Evolutionary conservation across 2,329 filamentous ascomycete genomes (phyloP).

Genomic region (Fusarium sublunatum): DNA sequence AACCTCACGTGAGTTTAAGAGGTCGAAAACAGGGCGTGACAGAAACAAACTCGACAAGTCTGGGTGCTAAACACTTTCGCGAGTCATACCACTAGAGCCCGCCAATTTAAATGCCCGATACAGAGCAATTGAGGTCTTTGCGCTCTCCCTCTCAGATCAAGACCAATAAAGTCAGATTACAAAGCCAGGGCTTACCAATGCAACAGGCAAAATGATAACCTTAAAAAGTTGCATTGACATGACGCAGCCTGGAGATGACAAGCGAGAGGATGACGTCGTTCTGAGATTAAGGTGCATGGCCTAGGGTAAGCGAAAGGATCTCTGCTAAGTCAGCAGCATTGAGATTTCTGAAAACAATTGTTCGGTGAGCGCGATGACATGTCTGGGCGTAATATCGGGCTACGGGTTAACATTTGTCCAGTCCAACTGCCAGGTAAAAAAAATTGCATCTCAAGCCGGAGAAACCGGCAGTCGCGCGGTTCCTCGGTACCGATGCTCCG

Average conservation of each 20-base stretch:
- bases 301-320: neutral
- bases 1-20: slow-evolving; percentile 23
- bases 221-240: slow-evolving; percentile 16
- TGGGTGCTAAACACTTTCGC: neutral
- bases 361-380: neutral
- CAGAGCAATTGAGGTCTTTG: neutral
- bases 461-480: slow-evolving; percentile 37
- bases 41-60: too few relatives aligned
- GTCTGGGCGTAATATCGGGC: neutral
- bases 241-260: slow-evolving; percentile 20
- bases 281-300: neutral
- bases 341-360: neutral
- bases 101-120: neutral
- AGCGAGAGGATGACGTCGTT: neutral
- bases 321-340: slow-evolving; percentile 15
- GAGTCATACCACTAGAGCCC: neutral
- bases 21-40: too few relatives aligned
- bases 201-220: slow-evolving; percentile 1
- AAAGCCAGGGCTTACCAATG: neutral
- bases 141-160: neutral
- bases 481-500: slow-evolving; percentile 39
- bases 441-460: slow-evolving; percentile 14
- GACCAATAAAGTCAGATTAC: neutral
- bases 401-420: slow-evolving; percentile 27
- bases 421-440: neutral